phyloP scores from a whole-genome alignment of 805 yeast genomes.

The Nakazawaea ishiwadae region DNA sequence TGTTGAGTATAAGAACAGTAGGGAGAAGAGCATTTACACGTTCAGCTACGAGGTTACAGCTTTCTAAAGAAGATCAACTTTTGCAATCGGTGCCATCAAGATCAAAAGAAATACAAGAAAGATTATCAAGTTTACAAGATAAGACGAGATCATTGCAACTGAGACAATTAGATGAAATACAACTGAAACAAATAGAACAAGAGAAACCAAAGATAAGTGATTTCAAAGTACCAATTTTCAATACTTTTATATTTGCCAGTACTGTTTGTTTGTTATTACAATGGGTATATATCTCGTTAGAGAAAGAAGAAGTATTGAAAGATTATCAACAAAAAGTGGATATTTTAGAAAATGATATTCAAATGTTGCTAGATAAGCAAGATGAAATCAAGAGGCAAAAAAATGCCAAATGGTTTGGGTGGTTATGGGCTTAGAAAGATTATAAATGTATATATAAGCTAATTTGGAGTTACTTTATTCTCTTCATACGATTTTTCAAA shows the following conservation, averaged over 20 bases:
- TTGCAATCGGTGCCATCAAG: constrained; percentile 4
- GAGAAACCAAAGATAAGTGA: constrained; percentile 25
- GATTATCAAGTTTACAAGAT: constrained; percentile 1
- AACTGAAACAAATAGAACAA: constrained; percentile 15
- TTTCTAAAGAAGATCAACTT: constrained; percentile 7
- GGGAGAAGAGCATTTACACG: background rate
- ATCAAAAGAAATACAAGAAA: constrained; percentile 7
- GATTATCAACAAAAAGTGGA: constrained; percentile 20
- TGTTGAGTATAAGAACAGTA: background rate
- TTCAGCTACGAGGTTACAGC: background rate
- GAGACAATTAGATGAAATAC: constrained; percentile 10
- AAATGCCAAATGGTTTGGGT: constrained; percentile 6
- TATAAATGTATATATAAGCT: background rate
- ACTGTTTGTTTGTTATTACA: constrained; percentile 27
- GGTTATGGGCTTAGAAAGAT: constrained; percentile 10
- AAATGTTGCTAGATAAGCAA: constrained; percentile 20
- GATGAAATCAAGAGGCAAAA: background rate
- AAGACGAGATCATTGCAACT: constrained; percentile 1
- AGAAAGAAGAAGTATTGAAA: constrained; percentile 24
- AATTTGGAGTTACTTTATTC: too few species aligned
- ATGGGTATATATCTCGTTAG: constrained; percentile 27
- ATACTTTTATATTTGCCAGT: constrained; percentile 26
- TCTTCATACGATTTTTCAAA: constrained; percentile 39
- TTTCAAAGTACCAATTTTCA: constrained; percentile 28
- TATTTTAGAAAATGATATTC: constrained; percentile 21